Base-by-base conservation (phyloP, 192 early-diverging fungal genomes). In the Coemansia sp. region DNA sequence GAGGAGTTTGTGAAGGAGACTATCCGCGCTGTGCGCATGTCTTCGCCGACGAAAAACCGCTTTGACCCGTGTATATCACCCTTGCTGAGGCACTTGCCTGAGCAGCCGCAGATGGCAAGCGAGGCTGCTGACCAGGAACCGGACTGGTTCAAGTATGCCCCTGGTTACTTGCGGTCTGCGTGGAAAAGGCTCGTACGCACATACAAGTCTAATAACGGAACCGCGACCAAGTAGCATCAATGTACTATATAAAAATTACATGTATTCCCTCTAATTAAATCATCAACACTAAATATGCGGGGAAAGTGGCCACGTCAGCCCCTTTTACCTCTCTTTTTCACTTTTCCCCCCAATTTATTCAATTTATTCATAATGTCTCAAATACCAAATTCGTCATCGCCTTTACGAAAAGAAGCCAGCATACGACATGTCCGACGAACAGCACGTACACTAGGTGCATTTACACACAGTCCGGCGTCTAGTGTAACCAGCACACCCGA, bases 1-100 rank as follows among this genome's bases (percentile, higher is more conserved):
- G 81, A 84, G 51, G 73, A 73, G 7, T 84, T 84, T 73, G 81
- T 84, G 43, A 76, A 78, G 59, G 81, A 78, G 60, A 84, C 71
- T 6, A 78, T 84, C 43, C 73, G 67, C 29, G 81, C 76, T 2
- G 76, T 78, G 34, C 76, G 81, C 38, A 63, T 84, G 51, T 84
- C 81, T 11, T 78, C 76, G 67, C 68, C 76, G 0, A 52, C 76
- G 1, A 70, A 68, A 52, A 65, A 69, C 51, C 65, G 80, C 7
- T 57, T 84, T 9, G 81, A 84, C 33, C 81, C 76, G 49, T 78
- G 76, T 20, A 84, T 84, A 15, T 76, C 81, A 13, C 81, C 81
- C 44, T 67, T 84, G 22, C 57, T 84, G 76, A 67, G 81, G 16
- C 76, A 84, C 31, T 46, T 84, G 44, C 81, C 81, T 0, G 73